Evolutionary conservation across 306 rosid genomes (phyloP).

Genomic region (Cicer cuneatum): DNA sequence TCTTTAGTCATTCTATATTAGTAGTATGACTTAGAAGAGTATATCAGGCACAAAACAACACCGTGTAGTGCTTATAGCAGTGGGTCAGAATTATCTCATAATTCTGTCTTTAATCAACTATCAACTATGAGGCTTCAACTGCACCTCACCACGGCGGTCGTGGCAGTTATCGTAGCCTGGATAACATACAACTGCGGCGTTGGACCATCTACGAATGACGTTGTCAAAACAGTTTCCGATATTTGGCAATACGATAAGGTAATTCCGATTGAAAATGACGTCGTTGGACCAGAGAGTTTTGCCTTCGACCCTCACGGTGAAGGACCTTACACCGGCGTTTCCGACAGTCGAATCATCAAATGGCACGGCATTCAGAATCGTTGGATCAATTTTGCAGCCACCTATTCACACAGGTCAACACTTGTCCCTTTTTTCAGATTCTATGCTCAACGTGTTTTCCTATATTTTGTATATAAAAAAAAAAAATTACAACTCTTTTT

Average conservation of each 20-base stretch:
- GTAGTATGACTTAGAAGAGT: no score
- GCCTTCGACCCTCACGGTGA: conserved; percentile 64
- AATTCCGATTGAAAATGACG: conserved; percentile 48
- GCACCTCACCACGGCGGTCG: conserved; percentile 6
- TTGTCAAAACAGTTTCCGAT: background rate
- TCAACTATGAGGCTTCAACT: conserved; percentile 15
- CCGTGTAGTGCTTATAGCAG: background rate
- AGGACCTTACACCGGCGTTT: conserved; percentile 80
- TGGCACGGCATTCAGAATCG: conserved; percentile 52
- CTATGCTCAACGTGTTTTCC: background rate
- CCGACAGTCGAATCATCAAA: conserved; percentile 74
- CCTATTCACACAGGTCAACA: conserved; percentile 59
- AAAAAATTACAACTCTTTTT: no score
- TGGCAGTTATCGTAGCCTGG: conserved; percentile 33
- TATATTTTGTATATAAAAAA: no score
- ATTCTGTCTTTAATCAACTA: background rate
- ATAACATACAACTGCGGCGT: conserved; percentile 21
- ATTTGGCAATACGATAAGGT: conserved; percentile 30
- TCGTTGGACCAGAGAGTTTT: conserved; percentile 71
- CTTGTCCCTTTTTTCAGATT: background rate
- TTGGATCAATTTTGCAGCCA: conserved; percentile 65
- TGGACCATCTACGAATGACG: background rate
- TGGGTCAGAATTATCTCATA: background rate
- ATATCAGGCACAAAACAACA: background rate
- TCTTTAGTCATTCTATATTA: no score